Evolutionary conservation across 2,329 filamentous ascomycete species (phyloP), one percentile per base, ranked within the genome.

Genomic region (Escovopsis sp.): DNA sequence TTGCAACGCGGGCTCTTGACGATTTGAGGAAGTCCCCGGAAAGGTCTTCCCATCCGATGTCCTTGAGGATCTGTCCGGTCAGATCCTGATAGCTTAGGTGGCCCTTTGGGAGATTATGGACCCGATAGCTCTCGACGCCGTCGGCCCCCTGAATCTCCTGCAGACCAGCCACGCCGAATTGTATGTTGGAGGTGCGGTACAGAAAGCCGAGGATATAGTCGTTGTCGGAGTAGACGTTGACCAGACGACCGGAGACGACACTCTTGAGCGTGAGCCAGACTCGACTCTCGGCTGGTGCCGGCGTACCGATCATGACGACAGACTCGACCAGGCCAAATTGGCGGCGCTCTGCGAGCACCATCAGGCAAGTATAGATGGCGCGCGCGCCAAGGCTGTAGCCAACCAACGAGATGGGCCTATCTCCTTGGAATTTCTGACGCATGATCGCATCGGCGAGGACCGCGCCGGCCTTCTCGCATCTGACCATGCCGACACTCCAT

Each of bases 121-220:
- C 70, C 42, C 82, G 65, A 35, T 80, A 60, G 45, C 81, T 85
- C 52, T 85, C 79, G 36, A 79, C 62, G 27, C 68, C 66, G 35
- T 66, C 61, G 3, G 85, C 72, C 12, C 76, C 77, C 28, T 72
- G 64, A 23, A 90, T 71, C 13, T 70, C 68, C 52, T 94, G 80
- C 14, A 96, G 60, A 1, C 88, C 88, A 0, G 87, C 86, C 25
- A 96, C 69, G 2, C 88, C 87, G 41, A 80, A 78, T 43, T 90
- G 78, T 34, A 88, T 71, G 45, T 79, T 85, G 36, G 80, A 83
- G 3, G 76, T 83, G 34, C 88, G 77, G 53, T 88, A 93, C 27
- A 94, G 63, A 52, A 94, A 93, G 1, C 76, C 86, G 3, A 96
- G 74, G 17, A 94, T 76, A 44, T 84, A 86, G 54, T 96, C 88